These are phyloP conservation scores for Epichloe uncinata DNA, from an alignment of 2,329 filamentous ascomycete genomes.

Conservation along the genomic window DNA sequence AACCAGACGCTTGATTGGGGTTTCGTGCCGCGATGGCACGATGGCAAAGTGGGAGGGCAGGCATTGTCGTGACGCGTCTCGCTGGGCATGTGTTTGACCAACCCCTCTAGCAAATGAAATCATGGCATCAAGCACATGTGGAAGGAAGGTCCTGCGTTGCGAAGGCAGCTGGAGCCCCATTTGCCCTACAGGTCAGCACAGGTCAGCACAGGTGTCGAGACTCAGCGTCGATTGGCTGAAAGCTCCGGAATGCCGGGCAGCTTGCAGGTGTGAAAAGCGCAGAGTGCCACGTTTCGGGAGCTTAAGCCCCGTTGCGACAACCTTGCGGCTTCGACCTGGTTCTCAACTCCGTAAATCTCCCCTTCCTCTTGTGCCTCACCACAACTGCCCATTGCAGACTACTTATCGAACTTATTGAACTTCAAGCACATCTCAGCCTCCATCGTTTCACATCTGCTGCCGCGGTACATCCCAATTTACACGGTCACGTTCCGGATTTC, in stretches of 20 bases:
- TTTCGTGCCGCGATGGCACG: too few relatives aligned
- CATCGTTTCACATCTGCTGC: background rate
- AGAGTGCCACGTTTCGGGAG: too few relatives aligned
- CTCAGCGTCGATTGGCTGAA: slow-evolving; percentile 16
- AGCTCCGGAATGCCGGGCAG: background rate
- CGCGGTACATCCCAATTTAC: background rate
- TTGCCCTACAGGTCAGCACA: slow-evolving; percentile 12
- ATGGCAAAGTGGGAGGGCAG: too few relatives aligned
- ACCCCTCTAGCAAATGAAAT: background rate
- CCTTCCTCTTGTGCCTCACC: background rate
- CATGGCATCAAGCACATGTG: background rate
- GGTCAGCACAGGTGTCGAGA: slow-evolving; percentile 11
- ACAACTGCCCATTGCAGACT: background rate
- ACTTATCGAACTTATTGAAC: background rate
- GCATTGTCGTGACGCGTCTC: too few relatives aligned
- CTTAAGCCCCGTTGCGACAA: background rate
- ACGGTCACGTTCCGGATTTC: background rate
- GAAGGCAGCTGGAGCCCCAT: background rate
- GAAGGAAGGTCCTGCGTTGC: background rate
- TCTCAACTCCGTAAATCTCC: background rate
- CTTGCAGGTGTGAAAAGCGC: too few relatives aligned
- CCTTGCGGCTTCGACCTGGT: background rate
- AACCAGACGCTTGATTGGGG: too few relatives aligned
- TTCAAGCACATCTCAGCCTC: background rate
- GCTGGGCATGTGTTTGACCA: background rate